phyloP scores from a whole-genome alignment of 192 early-diverging fungal species.

The Rhizoclosmatium sp. region DNA sequence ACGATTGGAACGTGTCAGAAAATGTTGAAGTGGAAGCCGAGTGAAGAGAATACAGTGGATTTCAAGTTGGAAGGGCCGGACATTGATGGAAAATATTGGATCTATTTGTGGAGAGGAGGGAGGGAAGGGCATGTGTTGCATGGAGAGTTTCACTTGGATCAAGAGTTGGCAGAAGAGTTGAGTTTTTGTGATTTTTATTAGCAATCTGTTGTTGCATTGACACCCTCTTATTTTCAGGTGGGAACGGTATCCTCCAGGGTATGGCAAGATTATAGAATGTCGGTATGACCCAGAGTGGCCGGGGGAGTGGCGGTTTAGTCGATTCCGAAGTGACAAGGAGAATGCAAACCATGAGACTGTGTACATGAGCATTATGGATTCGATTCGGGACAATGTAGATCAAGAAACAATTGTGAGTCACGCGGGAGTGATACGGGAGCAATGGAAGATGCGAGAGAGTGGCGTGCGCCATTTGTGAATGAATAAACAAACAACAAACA shows the following conservation, averaged over 20 bases:
- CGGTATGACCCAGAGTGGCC: conserved; percentile 65
- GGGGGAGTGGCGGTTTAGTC: conserved; percentile 57
- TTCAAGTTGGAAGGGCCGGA: conserved; percentile 56
- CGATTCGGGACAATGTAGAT: conserved; percentile 58
- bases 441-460: conserved; percentile 39
- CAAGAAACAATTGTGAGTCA: conserved; percentile 42
- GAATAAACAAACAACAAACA: not conserved
- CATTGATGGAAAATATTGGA: conserved; percentile 40
- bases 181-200: not conserved
- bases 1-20: conserved; percentile 59
- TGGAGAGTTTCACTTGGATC: conserved; percentile 47
- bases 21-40: conserved; percentile 73
- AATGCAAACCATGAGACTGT: conserved; percentile 58
- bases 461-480: not conserved
- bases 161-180: conserved; percentile 43
- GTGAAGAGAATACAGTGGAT: conserved; percentile 66
- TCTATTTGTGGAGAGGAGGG: conserved; percentile 37
- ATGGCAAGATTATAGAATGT: conserved; percentile 61
- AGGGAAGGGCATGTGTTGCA: conserved; percentile 45
- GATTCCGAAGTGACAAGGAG: conserved; percentile 64
- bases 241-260: conserved; percentile 46
- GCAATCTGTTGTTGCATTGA: not conserved
- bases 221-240: conserved; percentile 16
- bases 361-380: conserved; percentile 60
- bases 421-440: conserved; percentile 39